Base-by-base conservation (phyloP, 768 basidiomycete species). In the Suillus weaverae region DNA sequence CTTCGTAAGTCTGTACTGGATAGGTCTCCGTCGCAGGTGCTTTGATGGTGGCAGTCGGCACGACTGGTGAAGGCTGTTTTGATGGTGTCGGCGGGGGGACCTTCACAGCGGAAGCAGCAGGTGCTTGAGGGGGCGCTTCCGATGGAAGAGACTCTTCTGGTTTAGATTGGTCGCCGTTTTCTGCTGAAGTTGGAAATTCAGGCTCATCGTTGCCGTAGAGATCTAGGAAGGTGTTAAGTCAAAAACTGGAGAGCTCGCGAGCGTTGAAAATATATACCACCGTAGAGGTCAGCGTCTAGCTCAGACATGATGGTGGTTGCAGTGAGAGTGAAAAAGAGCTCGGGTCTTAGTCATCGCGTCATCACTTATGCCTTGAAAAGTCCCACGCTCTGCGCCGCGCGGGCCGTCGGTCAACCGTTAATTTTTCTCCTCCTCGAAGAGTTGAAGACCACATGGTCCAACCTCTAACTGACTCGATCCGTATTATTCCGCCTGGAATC, bases 271-370 rank as follows among this genome's bases (percentile, higher is more conserved):
- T 1, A 30, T 87, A 63, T 74, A 92, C 94, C 94, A 72, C 92
- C 92, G 72, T 95, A 95, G 61, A 95, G 84, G 76, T 95, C 94
- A 78, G 91, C 91, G 76, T 94, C 91, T 76, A 92, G 89, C 80
- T 92, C 91, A 67, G 89, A 87, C 70, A 62, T 65, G 50, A 69
- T 76, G 67, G 74, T 80, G 74, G 74, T 77, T 65, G 74, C 76
- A 74, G 79, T 76, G 68, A 62, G 67, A 74, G 70, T 68, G 69
- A 74, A 46, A 71, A 69, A 76, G 32, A 64, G 43, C 36, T 18
- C 32, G 60, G 39, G 55, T 43, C 67, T 75, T 77, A 76, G 74
- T 75, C 75, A 75, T 72, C 60, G 2, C 30, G 1, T 14, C 39
- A 51, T 64, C 41, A 18, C 30, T 36, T 54, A 51, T 44, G 26